Base-by-base conservation (phyloP, 441 rosid genomes). In the Populus hybrid region DNA sequence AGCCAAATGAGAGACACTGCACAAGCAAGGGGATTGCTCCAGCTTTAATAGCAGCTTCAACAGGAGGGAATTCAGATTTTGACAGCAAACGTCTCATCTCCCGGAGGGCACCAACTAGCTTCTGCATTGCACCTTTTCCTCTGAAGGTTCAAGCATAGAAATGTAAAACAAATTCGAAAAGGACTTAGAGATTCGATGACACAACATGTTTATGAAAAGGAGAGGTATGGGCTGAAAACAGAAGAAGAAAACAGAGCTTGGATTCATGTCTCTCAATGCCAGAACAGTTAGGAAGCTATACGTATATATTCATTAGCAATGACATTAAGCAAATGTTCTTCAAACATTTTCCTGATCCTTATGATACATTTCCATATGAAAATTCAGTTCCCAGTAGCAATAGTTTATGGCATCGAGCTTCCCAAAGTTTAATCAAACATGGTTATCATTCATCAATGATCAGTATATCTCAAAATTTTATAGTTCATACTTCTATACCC, bases 91-190 rank as follows among this genome's bases (percentile, higher is more conserved):
- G 94, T 85, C 99, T 90, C 38, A 95, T 86, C 78, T 91, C 89
- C 77, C 97, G 93, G 78, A 95, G 99, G 30, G 95, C 95, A 80
- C 73, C 80, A 78, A 95, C 92, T 76, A 79, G 88, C 88, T 92
- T 95, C 82, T 94, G 98, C 92, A 92, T 83, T 74, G 89, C 90
- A 82, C 97, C 97, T 85, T 91, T 94, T 21, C 97, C 98, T 85
- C 98, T 91, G 77, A 73, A 64, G 46, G 80, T 81, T 66, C 36
- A 26, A 72, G 70, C 67, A 70, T 10, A 38, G 80, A 79, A 4
- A 30, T 30, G 4, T 30, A 3, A 30, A 76, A 40, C 65, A 65
- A 80, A 40, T 50, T 72, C n/a, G 8, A 73, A 72, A 70, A 76
- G 38, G 50, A 70, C 24, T 26, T 68, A 21, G 92, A 89, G 20